These are phyloP conservation scores for Leccinum longicurvipes DNA, from an alignment of 768 basidiomycete genomes.

Conservation along the genomic window DNA sequence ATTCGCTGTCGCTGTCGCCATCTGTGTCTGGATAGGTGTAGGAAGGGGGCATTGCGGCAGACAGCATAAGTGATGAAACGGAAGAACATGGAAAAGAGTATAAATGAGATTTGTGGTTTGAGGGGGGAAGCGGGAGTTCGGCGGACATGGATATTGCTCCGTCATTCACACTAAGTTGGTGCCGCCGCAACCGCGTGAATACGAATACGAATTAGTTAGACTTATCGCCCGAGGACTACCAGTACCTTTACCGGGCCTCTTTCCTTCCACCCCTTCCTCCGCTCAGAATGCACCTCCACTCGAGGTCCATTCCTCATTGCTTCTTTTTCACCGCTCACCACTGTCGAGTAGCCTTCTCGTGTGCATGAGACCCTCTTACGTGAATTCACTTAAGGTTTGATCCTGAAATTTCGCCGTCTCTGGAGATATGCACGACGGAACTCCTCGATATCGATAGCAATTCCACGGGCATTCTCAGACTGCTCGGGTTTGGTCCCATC, in stretches of 20 bases:
- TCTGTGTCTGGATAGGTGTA: slow-evolving; percentile 26
- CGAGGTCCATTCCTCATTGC: slow-evolving; percentile 1
- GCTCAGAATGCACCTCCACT: not conserved
- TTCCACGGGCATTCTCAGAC: slow-evolving; percentile 4
- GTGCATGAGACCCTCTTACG: slow-evolving; percentile 10
- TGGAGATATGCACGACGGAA: slow-evolving; percentile 3
- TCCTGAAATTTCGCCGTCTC: not conserved
- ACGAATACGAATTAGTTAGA: slow-evolving; percentile 19
- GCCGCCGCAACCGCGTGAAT: slow-evolving; percentile 30
- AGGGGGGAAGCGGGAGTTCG: slow-evolving; percentile 20
- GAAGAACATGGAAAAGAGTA: slow-evolving; percentile 10
- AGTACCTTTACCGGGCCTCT: not conserved
- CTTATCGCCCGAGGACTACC: slow-evolving; percentile 19
- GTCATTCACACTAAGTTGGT: slow-evolving; percentile 15
- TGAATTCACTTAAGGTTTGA: slow-evolving; percentile 14
- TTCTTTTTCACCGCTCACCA: slow-evolving; percentile 3
- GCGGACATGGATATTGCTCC: slow-evolving; percentile 35
- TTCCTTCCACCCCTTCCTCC: not conserved
- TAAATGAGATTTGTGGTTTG: slow-evolving; percentile 23
- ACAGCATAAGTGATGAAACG: slow-evolving; percentile 5
- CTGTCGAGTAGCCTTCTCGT: slow-evolving; percentile 2
- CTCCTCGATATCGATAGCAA: slow-evolving; percentile 9
- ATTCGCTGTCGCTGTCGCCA: slow-evolving; percentile 49
- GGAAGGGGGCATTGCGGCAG: slow-evolving; percentile 14
- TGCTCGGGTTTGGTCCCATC: slow-evolving; percentile 17